Evolutionary conservation across 441 rosid species (phyloP).

Genomic region (Croton laevigatus): DNA sequence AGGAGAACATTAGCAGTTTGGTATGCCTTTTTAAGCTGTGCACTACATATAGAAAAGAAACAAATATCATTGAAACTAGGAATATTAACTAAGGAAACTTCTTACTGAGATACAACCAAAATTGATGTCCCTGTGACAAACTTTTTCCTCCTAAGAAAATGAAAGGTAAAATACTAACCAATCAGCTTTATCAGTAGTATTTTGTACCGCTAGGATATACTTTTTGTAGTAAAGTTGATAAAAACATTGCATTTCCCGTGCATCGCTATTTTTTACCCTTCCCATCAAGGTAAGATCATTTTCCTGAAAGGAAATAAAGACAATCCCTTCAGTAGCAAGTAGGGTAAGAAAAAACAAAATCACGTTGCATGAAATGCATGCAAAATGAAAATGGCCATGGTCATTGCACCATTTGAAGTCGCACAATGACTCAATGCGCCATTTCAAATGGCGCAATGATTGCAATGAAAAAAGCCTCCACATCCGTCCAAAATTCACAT

Average conservation of each 20-base stretch:
- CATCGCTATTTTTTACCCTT: conserved; percentile 90
- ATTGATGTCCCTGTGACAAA: too few relatives aligned
- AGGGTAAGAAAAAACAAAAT: too few relatives aligned
- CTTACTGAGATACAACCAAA: background rate
- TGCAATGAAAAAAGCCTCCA: too few relatives aligned
- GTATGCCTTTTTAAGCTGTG: conserved; percentile 97
- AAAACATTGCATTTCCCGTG: conserved; percentile 96
- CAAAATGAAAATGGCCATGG: background rate
- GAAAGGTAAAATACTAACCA: conserved; percentile 60
- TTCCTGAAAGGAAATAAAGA: conserved; percentile 46
- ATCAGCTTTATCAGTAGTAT: conserved; percentile 98
- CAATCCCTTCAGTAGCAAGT: conserved; percentile 5
- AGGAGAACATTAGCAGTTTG: conserved; percentile 99
- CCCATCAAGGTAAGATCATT: conserved; percentile 87
- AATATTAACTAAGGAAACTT: background rate
- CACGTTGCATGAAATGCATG: too few relatives aligned
- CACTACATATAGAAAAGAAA: conserved; percentile 52
- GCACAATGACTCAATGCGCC: too few relatives aligned
- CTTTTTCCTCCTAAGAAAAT: background rate
- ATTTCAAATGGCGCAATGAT: too few relatives aligned
- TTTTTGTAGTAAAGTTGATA: conserved; percentile 92
- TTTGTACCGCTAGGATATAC: conserved; percentile 90
- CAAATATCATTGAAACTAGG: conserved; percentile 5
- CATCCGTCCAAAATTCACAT: too few relatives aligned
- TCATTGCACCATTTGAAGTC: too few relatives aligned